These are phyloP conservation scores for Camelina laxa DNA, from an alignment of 345 rosid species.

Conservation along the genomic window DNA sequence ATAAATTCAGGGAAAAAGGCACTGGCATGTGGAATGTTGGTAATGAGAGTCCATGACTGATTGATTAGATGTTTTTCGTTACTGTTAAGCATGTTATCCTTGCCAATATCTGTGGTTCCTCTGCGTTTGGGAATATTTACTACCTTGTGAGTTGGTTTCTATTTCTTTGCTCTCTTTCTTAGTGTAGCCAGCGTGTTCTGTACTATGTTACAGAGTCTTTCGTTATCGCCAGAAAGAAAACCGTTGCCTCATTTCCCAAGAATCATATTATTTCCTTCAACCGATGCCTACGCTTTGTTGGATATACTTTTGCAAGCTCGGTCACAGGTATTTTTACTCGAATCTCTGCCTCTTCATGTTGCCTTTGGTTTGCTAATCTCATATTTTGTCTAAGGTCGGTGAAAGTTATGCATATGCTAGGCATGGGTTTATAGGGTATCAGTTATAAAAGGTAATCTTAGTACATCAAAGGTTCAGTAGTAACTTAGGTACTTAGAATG, in stretches of 20 bases:
- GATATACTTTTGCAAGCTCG: slow-evolving; percentile 12
- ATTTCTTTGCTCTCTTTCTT: slow-evolving; percentile 28
- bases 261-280: background rate
- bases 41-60: slow-evolving; percentile 35
- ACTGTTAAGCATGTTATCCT: slow-evolving; percentile 33
- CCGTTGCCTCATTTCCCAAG: background rate
- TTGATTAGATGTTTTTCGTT: slow-evolving; percentile 39
- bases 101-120: slow-evolving; percentile 33
- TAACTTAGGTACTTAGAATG: slow-evolving; percentile 11
- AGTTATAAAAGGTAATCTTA: slow-evolving; percentile 2
- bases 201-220: slow-evolving; percentile 37
- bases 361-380: slow-evolving; percentile 22
- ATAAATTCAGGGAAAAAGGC: background rate
- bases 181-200: slow-evolving; percentile 30
- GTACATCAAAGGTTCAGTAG: slow-evolving; percentile 25
- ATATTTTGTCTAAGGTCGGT: slow-evolving; percentile 11
- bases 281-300: slow-evolving; percentile 2
- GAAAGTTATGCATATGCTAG: slow-evolving; percentile 13
- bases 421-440: slow-evolving; percentile 10
- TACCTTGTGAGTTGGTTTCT: slow-evolving; percentile 28
- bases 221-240: slow-evolving; percentile 2
- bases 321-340: slow-evolving; percentile 9
- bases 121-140: slow-evolving; percentile 27
- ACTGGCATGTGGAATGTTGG: slow-evolving; percentile 42
- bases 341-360: slow-evolving; percentile 14